These are phyloP conservation scores for Pleurotus giganteus DNA, from an alignment of 768 basidiomycete genomes.

Conservation along the genomic window DNA sequence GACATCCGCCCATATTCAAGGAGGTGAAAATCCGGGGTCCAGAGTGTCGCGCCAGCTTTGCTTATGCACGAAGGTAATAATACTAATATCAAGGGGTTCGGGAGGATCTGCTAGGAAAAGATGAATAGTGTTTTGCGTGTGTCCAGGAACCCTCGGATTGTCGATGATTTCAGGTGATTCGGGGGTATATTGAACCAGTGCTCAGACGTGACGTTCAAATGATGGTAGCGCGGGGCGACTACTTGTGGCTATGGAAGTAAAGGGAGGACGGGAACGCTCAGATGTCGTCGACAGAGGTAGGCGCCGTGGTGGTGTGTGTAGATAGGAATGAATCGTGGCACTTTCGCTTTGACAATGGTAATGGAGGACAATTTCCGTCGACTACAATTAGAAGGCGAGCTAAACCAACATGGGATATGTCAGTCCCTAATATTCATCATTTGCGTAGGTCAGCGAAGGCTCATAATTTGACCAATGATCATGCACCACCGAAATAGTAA, in stretches of 20 bases:
- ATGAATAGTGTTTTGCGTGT: neutral
- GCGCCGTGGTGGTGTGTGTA: neutral
- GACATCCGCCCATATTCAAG: constrained; percentile 69
- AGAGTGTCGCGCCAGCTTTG: constrained; percentile 3
- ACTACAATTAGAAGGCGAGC: neutral
- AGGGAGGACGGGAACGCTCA: neutral
- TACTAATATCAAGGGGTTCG: constrained; percentile 1
- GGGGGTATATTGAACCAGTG: neutral
- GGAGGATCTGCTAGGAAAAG: neutral
- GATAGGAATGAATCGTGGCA: constrained; percentile 3
- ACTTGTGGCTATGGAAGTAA: neutral
- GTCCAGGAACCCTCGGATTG: neutral
- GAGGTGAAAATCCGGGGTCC: constrained; percentile 5
- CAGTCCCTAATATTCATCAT: neutral
- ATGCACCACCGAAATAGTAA: neutral
- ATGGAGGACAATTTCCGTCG: neutral
- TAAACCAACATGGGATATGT: constrained; percentile 9
- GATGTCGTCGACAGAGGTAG: neutral
- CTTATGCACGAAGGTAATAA: neutral
- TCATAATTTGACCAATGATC: too few species aligned
- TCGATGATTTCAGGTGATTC: neutral
- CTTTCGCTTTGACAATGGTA: neutral
- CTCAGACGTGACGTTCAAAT: constrained; percentile 4
- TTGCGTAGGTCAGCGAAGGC: too few species aligned
- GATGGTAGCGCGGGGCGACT: constrained; percentile 3